These are phyloP conservation scores for Beauveria medogensis DNA, from an alignment of 2,329 filamentous ascomycete genomes.

Conservation along the genomic window DNA sequence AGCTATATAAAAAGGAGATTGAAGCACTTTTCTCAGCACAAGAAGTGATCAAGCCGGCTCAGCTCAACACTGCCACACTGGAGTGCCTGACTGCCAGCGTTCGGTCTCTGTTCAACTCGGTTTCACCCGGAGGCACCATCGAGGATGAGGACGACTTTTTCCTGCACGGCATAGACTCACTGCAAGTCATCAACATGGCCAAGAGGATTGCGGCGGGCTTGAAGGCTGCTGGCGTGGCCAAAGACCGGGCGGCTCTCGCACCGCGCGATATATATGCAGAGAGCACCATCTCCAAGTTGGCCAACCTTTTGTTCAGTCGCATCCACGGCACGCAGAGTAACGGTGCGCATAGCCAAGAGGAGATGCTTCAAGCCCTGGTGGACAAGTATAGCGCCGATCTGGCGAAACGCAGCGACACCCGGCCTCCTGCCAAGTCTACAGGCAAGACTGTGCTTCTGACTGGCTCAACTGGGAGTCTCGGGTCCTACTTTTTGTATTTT, in stretches of 20 bases:
- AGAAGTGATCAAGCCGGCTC: slow-evolving; percentile 11
- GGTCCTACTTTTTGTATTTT: slow-evolving; percentile 57
- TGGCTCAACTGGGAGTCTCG: slow-evolving; percentile 82
- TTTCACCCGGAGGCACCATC: slow-evolving; percentile 14
- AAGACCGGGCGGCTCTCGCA: slow-evolving; percentile 13
- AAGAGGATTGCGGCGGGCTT: slow-evolving; percentile 16
- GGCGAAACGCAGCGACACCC: not conserved
- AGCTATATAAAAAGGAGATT: slow-evolving; percentile 35
- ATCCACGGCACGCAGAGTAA: not conserved
- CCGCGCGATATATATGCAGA: slow-evolving; percentile 23
- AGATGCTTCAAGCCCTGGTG: slow-evolving; percentile 15
- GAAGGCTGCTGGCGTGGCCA: slow-evolving; percentile 13
- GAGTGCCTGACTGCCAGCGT: slow-evolving; percentile 19
- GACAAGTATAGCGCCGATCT: slow-evolving; percentile 16
- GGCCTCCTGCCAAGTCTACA: not conserved
- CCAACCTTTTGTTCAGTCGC: slow-evolving; percentile 15
- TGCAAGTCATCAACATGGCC: slow-evolving; percentile 26
- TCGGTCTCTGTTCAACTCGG: slow-evolving; percentile 15
- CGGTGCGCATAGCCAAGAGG: slow-evolving; percentile 9
- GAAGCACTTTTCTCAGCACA: slow-evolving; percentile 30
- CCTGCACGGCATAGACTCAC: slow-evolving; percentile 29
- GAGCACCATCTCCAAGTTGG: slow-evolving; percentile 20
- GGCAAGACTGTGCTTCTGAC: slow-evolving; percentile 65
- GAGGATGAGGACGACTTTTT: slow-evolving; percentile 28
- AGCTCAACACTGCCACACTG: slow-evolving; percentile 17